Percentiles rank a stretch among this genome's conserved stretches.
Evolutionary conservation across 176 grass and related monocot genomes (phyloP).

Genomic region (Melocanna baccifera): DNA sequence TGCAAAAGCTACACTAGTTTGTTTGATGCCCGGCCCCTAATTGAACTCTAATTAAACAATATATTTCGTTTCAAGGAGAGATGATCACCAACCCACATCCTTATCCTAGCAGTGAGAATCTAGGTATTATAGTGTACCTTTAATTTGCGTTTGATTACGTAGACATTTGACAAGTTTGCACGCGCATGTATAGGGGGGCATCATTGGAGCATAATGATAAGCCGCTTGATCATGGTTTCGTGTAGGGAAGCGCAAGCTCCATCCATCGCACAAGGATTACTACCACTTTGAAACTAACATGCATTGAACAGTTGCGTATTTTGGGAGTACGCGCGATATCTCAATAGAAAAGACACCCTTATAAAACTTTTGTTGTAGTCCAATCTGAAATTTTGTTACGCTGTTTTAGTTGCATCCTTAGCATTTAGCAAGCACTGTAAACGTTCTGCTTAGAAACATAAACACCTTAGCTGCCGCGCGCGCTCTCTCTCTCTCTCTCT

Average conservation of each 20-base stretch:
- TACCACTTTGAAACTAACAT: neutral
- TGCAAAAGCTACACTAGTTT: slow-evolving; percentile 36
- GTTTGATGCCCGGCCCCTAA: slow-evolving; percentile 27
- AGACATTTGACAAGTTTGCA: slow-evolving; percentile 1
- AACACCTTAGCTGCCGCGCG: too few relatives aligned
- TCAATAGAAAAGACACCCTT: neutral
- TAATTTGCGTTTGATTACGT: neutral
- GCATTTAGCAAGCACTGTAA: neutral
- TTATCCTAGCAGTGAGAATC: slow-evolving; percentile 49
- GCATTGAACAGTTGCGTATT: neutral
- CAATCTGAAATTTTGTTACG: neutral
- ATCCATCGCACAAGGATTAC: neutral
- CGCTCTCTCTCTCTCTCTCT: too few relatives aligned
- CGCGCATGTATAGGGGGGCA: slow-evolving; percentile 11
- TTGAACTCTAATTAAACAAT: slow-evolving; percentile 29
- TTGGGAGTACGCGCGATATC: neutral
- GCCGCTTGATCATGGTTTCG: slow-evolving; percentile 41
- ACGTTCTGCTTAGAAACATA: too few relatives aligned
- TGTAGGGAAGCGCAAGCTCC: slow-evolving; percentile 29
- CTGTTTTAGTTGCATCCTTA: neutral
- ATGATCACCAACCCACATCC: slow-evolving; percentile 40
- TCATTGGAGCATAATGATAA: slow-evolving; percentile 32
- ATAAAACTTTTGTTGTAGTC: neutral
- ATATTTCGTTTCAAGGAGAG: neutral
- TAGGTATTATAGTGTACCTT: slow-evolving; percentile 15